A percentile compares a stretch with the other conserved stretches of the same genome.
Evolutionary conservation across 225 moss, liverwort and hornwort species (phyloP).

Genomic region (Pseudoscleropodium purum): DNA sequence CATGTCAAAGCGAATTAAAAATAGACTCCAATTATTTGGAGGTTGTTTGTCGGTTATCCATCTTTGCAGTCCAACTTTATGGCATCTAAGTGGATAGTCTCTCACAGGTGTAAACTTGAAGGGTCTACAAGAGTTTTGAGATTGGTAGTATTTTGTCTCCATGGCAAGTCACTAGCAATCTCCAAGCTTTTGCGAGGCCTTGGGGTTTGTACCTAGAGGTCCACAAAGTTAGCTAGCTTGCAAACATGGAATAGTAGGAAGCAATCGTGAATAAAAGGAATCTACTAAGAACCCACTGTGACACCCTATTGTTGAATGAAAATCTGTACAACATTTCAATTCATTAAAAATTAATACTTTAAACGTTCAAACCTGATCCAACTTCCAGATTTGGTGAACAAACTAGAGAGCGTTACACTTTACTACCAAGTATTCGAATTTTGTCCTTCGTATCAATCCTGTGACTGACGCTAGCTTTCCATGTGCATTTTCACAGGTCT

Average conservation of each 20-base stretch:
- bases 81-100: neutral
- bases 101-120: neutral
- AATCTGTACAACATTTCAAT: neutral
- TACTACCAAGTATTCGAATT: neutral
- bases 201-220: neutral
- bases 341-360: neutral
- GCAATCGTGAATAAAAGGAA: neutral
- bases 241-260: neutral
- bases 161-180: neutral
- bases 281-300: neutral
- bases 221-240: no score
- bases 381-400: neutral
- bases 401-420: neutral
- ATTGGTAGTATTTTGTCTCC: neutral
- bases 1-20: no score
- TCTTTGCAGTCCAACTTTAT: neutral
- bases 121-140: neutral
- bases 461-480: neutral
- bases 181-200: neutral
- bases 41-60: neutral
- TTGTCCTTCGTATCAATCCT: neutral
- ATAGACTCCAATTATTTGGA: neutral
- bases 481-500: constrained; percentile 31
- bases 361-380: neutral
- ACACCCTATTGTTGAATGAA: neutral